Evolutionary conservation across 768 basidiomycete genomes (phyloP).

Genomic region (Glaciozyma antarctica): DNA sequence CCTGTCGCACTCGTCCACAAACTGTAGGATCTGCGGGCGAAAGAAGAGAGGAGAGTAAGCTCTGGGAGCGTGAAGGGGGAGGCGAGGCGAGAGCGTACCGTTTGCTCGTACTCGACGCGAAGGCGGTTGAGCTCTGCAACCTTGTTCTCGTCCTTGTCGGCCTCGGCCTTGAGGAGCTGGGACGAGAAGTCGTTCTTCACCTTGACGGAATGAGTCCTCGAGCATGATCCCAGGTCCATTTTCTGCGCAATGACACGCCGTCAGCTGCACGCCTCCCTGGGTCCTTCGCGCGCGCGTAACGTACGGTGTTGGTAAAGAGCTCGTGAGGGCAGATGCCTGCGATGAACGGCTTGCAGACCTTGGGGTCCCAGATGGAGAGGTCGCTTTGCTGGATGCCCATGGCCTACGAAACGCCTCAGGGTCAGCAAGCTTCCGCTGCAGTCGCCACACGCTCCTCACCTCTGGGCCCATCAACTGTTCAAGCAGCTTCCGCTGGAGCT

Average conservation of each 20-base stretch:
- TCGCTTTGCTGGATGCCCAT: conserved; percentile 94
- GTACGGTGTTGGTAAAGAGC: conserved; percentile 92
- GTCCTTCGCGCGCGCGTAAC: conserved; percentile 33
- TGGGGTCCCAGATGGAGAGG: conserved; percentile 84
- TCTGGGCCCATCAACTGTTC: conserved; percentile 28
- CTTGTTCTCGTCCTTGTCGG: conserved; percentile 58
- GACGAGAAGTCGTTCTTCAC: conserved; percentile 81
- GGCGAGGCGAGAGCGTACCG: conserved; percentile 6
- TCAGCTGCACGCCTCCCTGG: neutral
- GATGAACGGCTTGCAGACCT: conserved; percentile 95
- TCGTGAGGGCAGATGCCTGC: conserved; percentile 98
- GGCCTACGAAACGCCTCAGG: conserved; percentile 99
- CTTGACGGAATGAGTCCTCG: conserved; percentile 89
- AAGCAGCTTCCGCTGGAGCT: conserved; percentile 16
- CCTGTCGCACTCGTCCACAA: conserved; percentile 97
- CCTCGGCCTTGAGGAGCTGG: conserved; percentile 43
- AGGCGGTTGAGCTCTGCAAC: conserved; percentile 27
- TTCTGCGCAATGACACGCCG: conserved; percentile 50
- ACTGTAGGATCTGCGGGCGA: conserved; percentile 69
- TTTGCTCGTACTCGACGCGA: conserved; percentile 27
- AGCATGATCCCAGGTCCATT: conserved; percentile 99
- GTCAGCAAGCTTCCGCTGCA: neutral
- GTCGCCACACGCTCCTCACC: no score
- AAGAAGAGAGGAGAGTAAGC: neutral
- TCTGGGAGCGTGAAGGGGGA: neutral